These are phyloP conservation scores for Pueraria montana DNA, from an alignment of 306 rosid genomes.

Conservation along the genomic window DNA sequence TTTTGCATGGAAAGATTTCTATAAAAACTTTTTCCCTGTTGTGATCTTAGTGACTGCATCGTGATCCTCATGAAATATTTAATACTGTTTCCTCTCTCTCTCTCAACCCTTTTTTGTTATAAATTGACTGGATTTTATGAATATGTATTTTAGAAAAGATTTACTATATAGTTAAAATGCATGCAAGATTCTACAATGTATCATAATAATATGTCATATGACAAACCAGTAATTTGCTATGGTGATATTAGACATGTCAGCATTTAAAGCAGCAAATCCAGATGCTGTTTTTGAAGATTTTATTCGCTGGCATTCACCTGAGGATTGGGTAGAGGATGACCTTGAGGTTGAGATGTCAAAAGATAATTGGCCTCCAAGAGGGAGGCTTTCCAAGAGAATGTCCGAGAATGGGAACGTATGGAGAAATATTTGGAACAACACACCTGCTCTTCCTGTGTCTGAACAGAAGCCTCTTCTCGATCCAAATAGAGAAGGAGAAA, in stretches of 20 bases:
- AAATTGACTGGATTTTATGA: neutral
- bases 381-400: constrained; percentile 82
- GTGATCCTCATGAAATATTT: constrained; percentile 1
- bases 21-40: neutral
- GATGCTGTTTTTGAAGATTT: constrained; percentile 86
- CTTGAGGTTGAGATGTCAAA: constrained; percentile 45
- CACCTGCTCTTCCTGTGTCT: constrained; percentile 69
- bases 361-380: constrained; percentile 74
- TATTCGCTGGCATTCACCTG: constrained; percentile 90
- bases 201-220: neutral
- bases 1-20: constrained; percentile 1
- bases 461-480: constrained; percentile 82
- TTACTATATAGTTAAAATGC: constrained; percentile 14
- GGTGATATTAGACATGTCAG: constrained; percentile 75
- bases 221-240: constrained; percentile 45
- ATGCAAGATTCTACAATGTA: constrained; percentile 1
- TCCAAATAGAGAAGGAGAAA: constrained; percentile 87
- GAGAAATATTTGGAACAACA: constrained; percentile 76
- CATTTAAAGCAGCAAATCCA: constrained; percentile 91
- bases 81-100: neutral
- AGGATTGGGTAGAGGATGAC: constrained; percentile 73
- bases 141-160: neutral
- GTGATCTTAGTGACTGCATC: neutral
- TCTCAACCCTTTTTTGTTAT: neutral
- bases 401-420: constrained; percentile 76